Evolutionary conservation across 306 rosid genomes (phyloP).

Genomic region (Nissolia schottii): DNA sequence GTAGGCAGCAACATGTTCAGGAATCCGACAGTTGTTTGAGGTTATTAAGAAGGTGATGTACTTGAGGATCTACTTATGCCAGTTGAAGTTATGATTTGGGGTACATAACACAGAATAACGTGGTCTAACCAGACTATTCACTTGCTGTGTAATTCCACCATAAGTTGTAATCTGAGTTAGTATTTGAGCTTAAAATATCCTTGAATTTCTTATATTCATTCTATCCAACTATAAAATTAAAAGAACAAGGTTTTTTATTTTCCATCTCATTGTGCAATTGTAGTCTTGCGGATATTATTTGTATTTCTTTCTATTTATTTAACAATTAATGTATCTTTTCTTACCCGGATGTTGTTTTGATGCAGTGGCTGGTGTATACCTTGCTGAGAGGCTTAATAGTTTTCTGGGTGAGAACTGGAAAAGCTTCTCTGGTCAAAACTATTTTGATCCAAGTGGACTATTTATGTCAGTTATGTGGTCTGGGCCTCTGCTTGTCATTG

Average conservation of each 20-base stretch:
- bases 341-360: conserved; percentile 21
- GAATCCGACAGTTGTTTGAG: not conserved
- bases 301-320: not conserved
- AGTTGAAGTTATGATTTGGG: not conserved
- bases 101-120: not conserved
- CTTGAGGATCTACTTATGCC: not conserved
- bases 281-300: not conserved
- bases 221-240: too few species aligned
- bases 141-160: not conserved
- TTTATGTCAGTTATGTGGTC: conserved; percentile 86
- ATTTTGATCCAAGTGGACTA: conserved; percentile 80
- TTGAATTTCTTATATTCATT: too few species aligned
- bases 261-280: not conserved
- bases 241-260: too few species aligned
- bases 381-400: conserved; percentile 72
- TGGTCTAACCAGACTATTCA: not conserved
- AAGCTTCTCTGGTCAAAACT: conserved; percentile 77
- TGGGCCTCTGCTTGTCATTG: conserved; percentile 83
- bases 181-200: not conserved
- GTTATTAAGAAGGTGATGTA: not conserved
- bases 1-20: not conserved
- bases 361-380: conserved; percentile 90
- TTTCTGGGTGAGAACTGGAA: conserved; percentile 67
- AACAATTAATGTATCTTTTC: not conserved
- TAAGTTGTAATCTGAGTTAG: not conserved